Percentiles rank a stretch among this genome's conserved stretches.
These are phyloP conservation scores for Dichomitus squalens DNA, from an alignment of 1,284 basidiomycete species.

Conservation along the genomic window DNA sequence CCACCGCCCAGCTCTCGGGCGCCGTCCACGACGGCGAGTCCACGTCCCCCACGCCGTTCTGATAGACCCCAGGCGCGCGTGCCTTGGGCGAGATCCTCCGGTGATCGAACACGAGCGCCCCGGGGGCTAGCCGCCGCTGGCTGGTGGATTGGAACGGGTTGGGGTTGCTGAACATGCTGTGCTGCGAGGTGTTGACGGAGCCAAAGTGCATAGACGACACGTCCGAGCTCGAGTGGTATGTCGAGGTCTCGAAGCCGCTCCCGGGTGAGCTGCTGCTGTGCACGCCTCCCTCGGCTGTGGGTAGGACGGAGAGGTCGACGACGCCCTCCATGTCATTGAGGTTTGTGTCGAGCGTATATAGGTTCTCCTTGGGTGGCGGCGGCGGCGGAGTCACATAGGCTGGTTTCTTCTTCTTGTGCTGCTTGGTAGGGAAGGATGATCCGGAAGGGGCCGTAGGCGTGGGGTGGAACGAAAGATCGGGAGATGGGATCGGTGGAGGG, in stretches of 20 bases:
- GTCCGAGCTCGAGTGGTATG: slow-evolving; percentile 30
- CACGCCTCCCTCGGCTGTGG: slow-evolving; percentile 16
- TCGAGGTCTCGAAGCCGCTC: slow-evolving; percentile 35
- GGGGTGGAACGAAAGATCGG: slow-evolving; percentile 32
- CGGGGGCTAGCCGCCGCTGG: slow-evolving; percentile 24
- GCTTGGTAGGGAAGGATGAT: slow-evolving; percentile 27
- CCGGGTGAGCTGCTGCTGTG: slow-evolving; percentile 41
- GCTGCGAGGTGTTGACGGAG: slow-evolving; percentile 27
- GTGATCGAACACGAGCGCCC: slow-evolving; percentile 28
- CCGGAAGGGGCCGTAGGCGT: slow-evolving; percentile 40
- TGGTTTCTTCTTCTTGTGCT: slow-evolving; percentile 29
- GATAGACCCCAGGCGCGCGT: slow-evolving; percentile 13
- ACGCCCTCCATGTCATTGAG: slow-evolving; percentile 86
- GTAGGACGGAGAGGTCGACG: slow-evolving; percentile 53
- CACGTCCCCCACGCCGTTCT: not conserved
- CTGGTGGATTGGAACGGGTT: slow-evolving; percentile 33
- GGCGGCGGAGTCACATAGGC: slow-evolving; percentile 23
- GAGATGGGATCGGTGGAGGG: slow-evolving; percentile 26
- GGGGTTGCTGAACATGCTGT: slow-evolving; percentile 30
- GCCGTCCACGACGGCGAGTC: slow-evolving; percentile 50
- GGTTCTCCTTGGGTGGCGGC: slow-evolving; percentile 23
- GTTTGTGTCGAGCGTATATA: slow-evolving; percentile 73
- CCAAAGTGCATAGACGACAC: slow-evolving; percentile 28
- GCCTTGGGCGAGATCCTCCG: slow-evolving; percentile 57
- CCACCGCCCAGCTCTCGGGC: slow-evolving; percentile 64